Base-by-base conservation (phyloP, 805 yeast species). In the Zygosaccharomyces bailii region DNA sequence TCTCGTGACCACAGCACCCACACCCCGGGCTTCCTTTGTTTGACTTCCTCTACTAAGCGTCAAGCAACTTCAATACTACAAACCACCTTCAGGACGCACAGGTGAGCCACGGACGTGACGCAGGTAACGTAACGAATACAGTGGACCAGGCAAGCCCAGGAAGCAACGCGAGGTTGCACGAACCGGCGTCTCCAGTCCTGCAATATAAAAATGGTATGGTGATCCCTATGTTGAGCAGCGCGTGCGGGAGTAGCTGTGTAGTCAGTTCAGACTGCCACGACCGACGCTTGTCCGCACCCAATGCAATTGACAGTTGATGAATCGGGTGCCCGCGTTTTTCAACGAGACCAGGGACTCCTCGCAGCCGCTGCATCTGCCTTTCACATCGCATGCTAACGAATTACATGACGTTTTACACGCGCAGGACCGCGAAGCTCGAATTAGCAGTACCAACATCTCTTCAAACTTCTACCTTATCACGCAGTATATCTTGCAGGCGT, bases 401-500 rank as follows among this genome's bases (percentile, higher is more conserved):
- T 44, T 54, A 39, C 49, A 53, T 44, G 21, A 24, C 10, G 44
- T 45, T 17, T 37, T 52, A n/a, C 37, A 39, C 36, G 49, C 52
- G 39, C 60, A 56, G 54, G 55, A 55, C 40, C 55, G 51, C 39
- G 50, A 50, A 41, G 48, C 46, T 34, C 46, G 46, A 29, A 16
- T 42, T 30, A 47, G 50, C 37, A 44, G 44, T 38, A 43, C 45
- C 25, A 43, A 39, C 33, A 43, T 33, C 17, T 53, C 56, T 11
- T 45, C 59, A 14, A 57, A 57, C 39, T 60, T 60, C 43, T 55
- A 53, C 46, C 43, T 55, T n/a, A 56, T 60, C 14, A 55, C 65
- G 27, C 63, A 59, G 43, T 60, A 58, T 43, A 59, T 62, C 31
- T 38, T 62, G 25, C 62, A 60, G 34, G 48, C 53, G n/a, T 61